These are phyloP conservation scores for Annulohypoxylon bovei DNA, from an alignment of 495 filamentous ascomycete genomes.

Conservation along the genomic window DNA sequence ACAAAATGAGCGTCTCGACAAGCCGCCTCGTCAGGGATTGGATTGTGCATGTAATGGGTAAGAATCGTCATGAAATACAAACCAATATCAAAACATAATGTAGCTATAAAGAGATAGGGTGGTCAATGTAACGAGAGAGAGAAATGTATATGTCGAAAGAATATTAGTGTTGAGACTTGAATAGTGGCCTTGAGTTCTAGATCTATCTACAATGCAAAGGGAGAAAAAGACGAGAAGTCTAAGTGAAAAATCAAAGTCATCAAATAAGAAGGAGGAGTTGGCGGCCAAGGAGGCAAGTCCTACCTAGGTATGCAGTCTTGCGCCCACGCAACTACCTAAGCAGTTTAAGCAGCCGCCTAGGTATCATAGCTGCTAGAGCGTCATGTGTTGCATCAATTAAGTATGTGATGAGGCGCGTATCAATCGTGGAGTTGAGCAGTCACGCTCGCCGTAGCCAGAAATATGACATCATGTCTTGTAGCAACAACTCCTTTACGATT, in stretches of 20 bases:
- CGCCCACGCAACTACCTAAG: background rate
- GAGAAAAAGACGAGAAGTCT: background rate
- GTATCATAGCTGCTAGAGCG: background rate
- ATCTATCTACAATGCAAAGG: background rate
- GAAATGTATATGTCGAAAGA: background rate
- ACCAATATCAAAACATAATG: background rate
- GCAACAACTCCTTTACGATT: background rate
- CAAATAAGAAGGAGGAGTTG: background rate
- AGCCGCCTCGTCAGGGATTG: background rate
- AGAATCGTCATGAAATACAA: background rate
- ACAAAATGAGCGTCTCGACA: background rate
- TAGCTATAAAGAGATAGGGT: background rate
- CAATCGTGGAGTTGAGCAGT: background rate
- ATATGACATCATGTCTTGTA: constrained; percentile 2
- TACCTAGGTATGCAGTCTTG: background rate
- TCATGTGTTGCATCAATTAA: background rate
- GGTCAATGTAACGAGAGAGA: background rate
- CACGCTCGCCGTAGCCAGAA: background rate
- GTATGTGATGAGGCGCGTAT: background rate
- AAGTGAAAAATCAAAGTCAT: background rate
- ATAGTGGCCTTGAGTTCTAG: background rate
- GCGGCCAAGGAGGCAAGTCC: background rate
- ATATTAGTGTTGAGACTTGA: background rate
- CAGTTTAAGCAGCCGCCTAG: too few species aligned
- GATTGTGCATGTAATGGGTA: background rate